phyloP scores from a whole-genome alignment of 2,329 filamentous ascomycete species.

The Aspergillus sp. region DNA sequence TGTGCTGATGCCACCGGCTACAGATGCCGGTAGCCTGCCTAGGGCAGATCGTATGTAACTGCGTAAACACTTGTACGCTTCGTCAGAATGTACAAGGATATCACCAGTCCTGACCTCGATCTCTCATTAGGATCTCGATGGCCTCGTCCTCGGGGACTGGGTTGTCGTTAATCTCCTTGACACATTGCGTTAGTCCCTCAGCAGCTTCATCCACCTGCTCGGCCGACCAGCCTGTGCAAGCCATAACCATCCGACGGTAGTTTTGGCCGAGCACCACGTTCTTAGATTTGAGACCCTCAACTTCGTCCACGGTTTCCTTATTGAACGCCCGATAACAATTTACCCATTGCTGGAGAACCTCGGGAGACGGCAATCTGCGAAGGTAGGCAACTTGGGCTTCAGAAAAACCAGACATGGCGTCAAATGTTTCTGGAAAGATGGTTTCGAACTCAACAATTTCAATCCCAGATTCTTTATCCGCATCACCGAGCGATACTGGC shows the following conservation, averaged over 20 bases:
- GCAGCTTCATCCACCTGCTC: conserved; percentile 77
- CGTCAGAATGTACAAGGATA: neutral
- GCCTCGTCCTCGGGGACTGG: conserved; percentile 45
- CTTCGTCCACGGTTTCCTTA: conserved; percentile 63
- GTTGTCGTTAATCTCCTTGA: conserved; percentile 72
- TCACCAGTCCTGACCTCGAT: conserved; percentile 47
- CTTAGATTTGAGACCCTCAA: conserved; percentile 70
- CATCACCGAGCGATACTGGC: conserved; percentile 49
- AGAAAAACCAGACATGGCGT: conserved; percentile 43
- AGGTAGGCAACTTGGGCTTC: conserved; percentile 44
- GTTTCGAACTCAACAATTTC: conserved; percentile 35
- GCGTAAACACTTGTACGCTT: conserved; percentile 8
- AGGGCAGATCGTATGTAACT: conserved; percentile 1
- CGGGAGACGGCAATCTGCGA: conserved; percentile 57
- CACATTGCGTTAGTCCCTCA: conserved; percentile 76
- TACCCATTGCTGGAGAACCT: conserved; percentile 65
- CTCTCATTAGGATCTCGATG: conserved; percentile 46
- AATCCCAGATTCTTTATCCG: conserved; percentile 44
- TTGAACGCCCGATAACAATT: conserved; percentile 71
- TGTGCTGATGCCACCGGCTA: neutral
- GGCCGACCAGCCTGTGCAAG: conserved; percentile 80
- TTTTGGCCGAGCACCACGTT: conserved; percentile 83
- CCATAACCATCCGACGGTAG: conserved; percentile 81
- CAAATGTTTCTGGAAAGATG: conserved; percentile 39
- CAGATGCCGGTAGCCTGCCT: neutral